Evolutionary conservation across 805 yeast species (phyloP), one percentile per base, ranked within the genome.

Genomic region (Saturnispora ahearnii): DNA sequence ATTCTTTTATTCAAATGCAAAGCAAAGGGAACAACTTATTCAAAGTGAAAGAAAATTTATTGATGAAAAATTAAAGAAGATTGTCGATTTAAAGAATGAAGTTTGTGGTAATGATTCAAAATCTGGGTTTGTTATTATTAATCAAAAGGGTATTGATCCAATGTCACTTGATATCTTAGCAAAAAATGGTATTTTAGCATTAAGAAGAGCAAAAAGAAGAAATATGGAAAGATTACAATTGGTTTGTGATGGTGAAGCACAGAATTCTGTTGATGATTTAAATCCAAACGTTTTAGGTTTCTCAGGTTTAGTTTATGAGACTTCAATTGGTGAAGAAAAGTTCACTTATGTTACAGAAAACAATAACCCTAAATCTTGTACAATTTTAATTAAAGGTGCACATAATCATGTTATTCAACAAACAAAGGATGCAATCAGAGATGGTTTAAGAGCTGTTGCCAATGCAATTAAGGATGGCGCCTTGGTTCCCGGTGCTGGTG

Each of bases 91-190:
- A 67, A 93, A 93, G 70, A 88, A 93, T 64, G 82, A 83, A 64
- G 96, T 93, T 46, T 89, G 96, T 67, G 88, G 84, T 21, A 71
- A 81, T 55, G 84, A 81, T 60, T 72, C 81, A 8, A 73, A 79
- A 56, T 74, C 82, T 60, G 87, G 91, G 2, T 93, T 93, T 68
- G 98, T 93, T 51, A 86, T 93, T 51, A 86, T 93, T 66, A 93
- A 93, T 71, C 99, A 93, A 70, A 93, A 93, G 74, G 99, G 99
- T 61, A 93, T 93, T 57, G 99, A 93, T 65, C 99, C 99, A 56
- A 85, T 93, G 93, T 89, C 97, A 7, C 73, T 93, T 55, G 99
- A 93, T 64, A 83, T 91, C 5, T 75, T 93, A 56, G 98, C 98
- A 41, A 88, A 87, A 64, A 84, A 93, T 68, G 86, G 85, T 59